A percentile compares a stretch with the other conserved stretches of the same genome.
These are phyloP conservation scores for Eimeria tenella DNA, from an alignment of 169 alveolate species.

Conservation along the genomic window DNA sequence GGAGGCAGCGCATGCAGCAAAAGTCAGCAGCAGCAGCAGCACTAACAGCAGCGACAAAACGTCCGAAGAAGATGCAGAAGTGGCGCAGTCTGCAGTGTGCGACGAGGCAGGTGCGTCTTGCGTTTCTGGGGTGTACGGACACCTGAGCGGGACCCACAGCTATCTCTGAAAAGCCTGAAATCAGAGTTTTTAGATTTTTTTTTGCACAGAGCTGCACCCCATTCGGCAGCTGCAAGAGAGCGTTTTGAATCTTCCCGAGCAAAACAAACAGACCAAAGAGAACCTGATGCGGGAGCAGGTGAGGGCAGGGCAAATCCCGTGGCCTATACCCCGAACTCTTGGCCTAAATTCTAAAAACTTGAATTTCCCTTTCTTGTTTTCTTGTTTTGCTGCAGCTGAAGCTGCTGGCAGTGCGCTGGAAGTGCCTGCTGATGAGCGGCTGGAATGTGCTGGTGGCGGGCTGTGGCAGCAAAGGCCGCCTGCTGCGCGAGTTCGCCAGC, in stretches of 20 bases:
- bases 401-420: conserved; percentile 58
- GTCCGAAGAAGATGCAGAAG: neutral
- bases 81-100: neutral
- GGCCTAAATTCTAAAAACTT: neutral
- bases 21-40: neutral
- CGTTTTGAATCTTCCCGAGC: conserved; percentile 51
- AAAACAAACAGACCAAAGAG: conserved; percentile 4
- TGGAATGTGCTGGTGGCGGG: conserved; percentile 71
- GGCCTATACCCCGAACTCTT: neutral
- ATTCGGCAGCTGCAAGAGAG: conserved; percentile 59
- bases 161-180: no score
- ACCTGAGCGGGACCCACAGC: no score
- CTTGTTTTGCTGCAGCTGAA: conserved; percentile 43
- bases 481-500: conserved; percentile 61
- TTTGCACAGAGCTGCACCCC: conserved; percentile 42
- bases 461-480: conserved; percentile 73
- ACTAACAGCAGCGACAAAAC: neutral
- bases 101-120: conserved; percentile 10
- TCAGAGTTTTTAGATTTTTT: no score
- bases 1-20: neutral
- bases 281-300: conserved; percentile 47
- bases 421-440: conserved; percentile 67
- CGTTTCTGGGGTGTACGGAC: no score
- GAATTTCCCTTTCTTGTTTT: neutral
- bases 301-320: neutral